Evolutionary conservation across 768 basidiomycete species (phyloP).

Genomic region (Auricularia auricula-judae): DNA sequence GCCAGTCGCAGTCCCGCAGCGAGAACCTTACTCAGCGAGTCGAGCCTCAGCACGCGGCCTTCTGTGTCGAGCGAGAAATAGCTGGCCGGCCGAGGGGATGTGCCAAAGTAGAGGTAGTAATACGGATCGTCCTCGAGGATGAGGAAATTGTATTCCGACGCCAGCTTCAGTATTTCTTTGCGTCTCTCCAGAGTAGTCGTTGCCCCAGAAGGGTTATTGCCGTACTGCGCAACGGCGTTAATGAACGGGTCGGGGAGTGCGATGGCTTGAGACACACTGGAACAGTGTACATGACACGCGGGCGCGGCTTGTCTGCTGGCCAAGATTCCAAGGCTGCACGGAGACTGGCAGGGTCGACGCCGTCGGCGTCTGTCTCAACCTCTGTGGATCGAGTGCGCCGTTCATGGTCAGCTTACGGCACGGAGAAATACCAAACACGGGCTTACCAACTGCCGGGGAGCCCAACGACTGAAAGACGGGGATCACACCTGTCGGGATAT

Average conservation of each 20-base stretch:
- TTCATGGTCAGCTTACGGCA: neutral
- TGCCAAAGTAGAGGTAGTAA: conserved; percentile 56
- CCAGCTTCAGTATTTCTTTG: conserved; percentile 59
- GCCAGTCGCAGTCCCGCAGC: conserved; percentile 73
- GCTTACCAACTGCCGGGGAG: conserved; percentile 49
- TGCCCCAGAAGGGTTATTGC: conserved; percentile 79
- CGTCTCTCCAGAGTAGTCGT: conserved; percentile 63
- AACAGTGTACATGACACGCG: conserved; percentile 74
- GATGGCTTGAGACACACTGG: conserved; percentile 34
- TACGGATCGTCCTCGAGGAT: conserved; percentile 88
- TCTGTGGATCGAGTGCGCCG: conserved; percentile 31
- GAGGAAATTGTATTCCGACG: conserved; percentile 62
- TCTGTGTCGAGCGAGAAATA: conserved; percentile 75
- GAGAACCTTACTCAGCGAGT: conserved; percentile 79
- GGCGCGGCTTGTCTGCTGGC: conserved; percentile 60
- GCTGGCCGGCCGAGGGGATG: conserved; percentile 49
- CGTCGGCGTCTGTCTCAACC: conserved; percentile 65
- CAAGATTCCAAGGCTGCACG: conserved; percentile 59
- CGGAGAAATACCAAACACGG: neutral
- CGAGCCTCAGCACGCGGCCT: conserved; percentile 79
- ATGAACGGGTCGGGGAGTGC: neutral
- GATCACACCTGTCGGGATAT: conserved; percentile 34
- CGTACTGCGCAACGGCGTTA: conserved; percentile 37
- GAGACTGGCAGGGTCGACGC: conserved; percentile 50
- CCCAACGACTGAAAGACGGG: conserved; percentile 48